Evolutionary conservation across 2,329 filamentous ascomycete species (phyloP), one percentile per base, ranked within the genome.

Genomic region (Calcarisporium arbuscula): DNA sequence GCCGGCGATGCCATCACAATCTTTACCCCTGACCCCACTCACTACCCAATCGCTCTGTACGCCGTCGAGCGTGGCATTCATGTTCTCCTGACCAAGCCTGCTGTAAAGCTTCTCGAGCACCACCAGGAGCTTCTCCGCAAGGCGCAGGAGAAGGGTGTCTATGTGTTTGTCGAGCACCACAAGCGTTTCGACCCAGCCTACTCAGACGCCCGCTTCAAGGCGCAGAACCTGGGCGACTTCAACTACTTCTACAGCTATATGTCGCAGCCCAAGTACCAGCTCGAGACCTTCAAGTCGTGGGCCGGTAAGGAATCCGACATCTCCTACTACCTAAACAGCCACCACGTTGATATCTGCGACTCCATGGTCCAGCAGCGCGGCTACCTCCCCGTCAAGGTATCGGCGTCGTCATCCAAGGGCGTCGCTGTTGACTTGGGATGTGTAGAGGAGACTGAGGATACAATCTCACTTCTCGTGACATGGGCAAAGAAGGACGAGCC

Each of bases 201-300:
- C 66, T 78, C 85, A 11, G 89, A 95, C 58, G 90, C 90, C 11
- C 77, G 81, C 32, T 81, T 81, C 64, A 80, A 82, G 49, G 85
- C 86, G 11, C 66, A 77, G 53, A 78, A 70, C 34, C 69, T 95
- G 7, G 89, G 89, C 45, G 87, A 95, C 64, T 95, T 95, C 77
- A 95, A 94, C 70, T 95, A 95, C 72, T 95, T 94, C 60, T 95
- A 95, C 73, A 83, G 77, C 50, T 95, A 95, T 74, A 94, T 95
- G 88, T 86, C 80, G 32, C 88, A 95, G 69, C 85, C 82, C 41
- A 94, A 94, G 66, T 86, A 74, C 32, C 88, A 94, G 65, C 75
- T 95, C 30, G 85, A 94, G 69, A 95, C 88, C 1, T 95, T 95
- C 78, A 89, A 87, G 62, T 83, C 87, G 4, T 95, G 88, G 88